phyloP scores from a whole-genome alignment of 2,329 filamentous ascomycete species.

The Aspergillus sp. region DNA sequence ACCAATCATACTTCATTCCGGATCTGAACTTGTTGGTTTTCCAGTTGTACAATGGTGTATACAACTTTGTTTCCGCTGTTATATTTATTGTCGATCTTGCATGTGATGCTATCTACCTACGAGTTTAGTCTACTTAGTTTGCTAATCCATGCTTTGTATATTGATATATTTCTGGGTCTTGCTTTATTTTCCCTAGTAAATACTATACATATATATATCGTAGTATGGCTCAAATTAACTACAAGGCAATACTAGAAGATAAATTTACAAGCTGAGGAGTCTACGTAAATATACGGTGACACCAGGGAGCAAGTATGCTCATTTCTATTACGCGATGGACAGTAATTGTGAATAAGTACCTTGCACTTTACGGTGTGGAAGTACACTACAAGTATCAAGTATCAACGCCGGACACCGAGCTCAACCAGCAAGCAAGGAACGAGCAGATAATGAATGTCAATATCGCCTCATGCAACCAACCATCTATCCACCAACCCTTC shows the following conservation, averaged over 20 bases:
- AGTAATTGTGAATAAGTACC: background rate
- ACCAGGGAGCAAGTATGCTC: too few relatives aligned
- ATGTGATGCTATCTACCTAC: too few relatives aligned
- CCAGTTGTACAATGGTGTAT: background rate
- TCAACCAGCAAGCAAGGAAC: slow-evolving; percentile 14
- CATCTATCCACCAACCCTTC: background rate
- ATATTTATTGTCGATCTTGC: too few relatives aligned
- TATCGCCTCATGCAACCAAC: background rate
- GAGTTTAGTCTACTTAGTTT: too few relatives aligned
- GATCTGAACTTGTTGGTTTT: background rate
- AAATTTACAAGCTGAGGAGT: too few relatives aligned
- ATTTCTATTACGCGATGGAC: background rate
- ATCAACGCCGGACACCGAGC: slow-evolving; percentile 30
- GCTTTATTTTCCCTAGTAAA: too few relatives aligned
- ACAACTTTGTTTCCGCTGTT: background rate
- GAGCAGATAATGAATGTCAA: background rate
- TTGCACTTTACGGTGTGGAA: background rate
- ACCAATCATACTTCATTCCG: background rate
- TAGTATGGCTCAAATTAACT: too few relatives aligned
- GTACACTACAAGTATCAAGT: background rate
- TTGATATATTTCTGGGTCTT: too few relatives aligned
- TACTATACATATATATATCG: too few relatives aligned
- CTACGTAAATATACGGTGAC: background rate
- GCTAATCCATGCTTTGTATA: too few relatives aligned
- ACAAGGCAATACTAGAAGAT: too few relatives aligned